Evolutionary conservation across 169 alveolate species (phyloP), one percentile per base, ranked within the genome.

Genomic region (Fabrea salina): DNA sequence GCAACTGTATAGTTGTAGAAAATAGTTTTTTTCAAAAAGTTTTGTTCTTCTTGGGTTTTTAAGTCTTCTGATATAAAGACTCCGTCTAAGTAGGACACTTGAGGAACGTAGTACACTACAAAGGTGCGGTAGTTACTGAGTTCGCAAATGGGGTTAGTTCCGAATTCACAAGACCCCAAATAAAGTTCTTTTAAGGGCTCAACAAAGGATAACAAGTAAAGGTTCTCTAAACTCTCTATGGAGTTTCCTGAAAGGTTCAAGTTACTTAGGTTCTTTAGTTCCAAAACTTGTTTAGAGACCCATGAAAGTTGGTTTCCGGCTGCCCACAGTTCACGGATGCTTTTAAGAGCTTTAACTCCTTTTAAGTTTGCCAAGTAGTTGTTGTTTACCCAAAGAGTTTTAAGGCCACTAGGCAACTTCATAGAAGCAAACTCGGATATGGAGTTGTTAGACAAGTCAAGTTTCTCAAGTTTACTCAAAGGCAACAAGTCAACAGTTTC

Each of bases 11-110:
- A 89, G 54, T 91, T 88, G 74, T 91, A 91, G 78, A 89, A 91
- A 93, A 91, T 89, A 50, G 87, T 80, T 70, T 91, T 91, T 74
- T 91, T 91, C 93, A 91, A 85, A 77, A 87, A 91, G 0, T 94
- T 91, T 0, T 87, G 89, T 59, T 91, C 94, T n/a, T 94, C 96
- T 59, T 82, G 84, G 5, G 84, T 43, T 44, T 86, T 83, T 4
- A 93, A 89, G 11, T 91, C 96, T 41, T 89, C 92, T 30, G 91
- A 82, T 7, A 91, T 87, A 0, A 61, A 56, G 25, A 83, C 70
- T 22, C 92, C 86, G 61, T 91, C 96, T 22, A 91, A 75, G 66
- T 87, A 75, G 4, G 41, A 43, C 1, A 91, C 80, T 27, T 70
- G 77, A 50, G 94, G 89, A 22, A 87, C 61, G 50, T 88, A 93